Base-by-base conservation (phyloP, 2,329 filamentous ascomycete species). In the Alternaria infectoria region DNA sequence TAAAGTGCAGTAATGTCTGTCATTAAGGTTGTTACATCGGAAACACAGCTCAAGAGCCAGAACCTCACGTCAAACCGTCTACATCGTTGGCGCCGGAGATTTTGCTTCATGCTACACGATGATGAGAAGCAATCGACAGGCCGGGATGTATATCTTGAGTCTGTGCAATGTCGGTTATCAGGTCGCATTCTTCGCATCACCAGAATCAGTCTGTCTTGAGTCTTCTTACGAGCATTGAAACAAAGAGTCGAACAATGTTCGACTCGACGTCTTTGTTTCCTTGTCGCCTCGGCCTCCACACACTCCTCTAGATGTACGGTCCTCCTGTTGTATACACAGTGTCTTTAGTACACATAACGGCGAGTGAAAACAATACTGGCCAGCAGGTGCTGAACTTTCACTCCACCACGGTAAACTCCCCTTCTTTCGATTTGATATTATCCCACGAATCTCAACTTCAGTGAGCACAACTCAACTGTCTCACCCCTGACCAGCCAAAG, bases 221-320 rank as follows among this genome's bases (percentile, higher is more conserved):
- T 32, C 17, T 36, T 19, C 6, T 46, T 17, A 30, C 9, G 25
- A 28, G 30, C 19, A 5, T 25, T 26, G 19, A 28, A 23, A 59
- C 57, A 59, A 59, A 59, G 49, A 44, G 36, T 17, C 19, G 17
- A 45, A 32, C 26, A 54, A 32, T 54, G 49, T 54, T 32, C 12
- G 25, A 17, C 15, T 25, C 5, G 57, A 9, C 5, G 15, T 54
- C 57, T 59, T 59, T 59, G 49, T 59, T 46, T 32, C 47, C 26
- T 54, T 59, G 36, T 59, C 21, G 12, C 28, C 11, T 36, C 32
- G 12, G 9, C 28, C 32, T 17, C 36, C 32, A 17, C 45, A 21
- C n/a, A 26, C 30, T n/a, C 25, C 49, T n/a, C 36, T 45, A 32
- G 28, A 25, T 13, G 19, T 40, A 9, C 11, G 4, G 21, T 50